Percentiles rank a stretch among this genome's conserved stretches.
These are phyloP conservation scores for Glycine soja DNA, from an alignment of 306 rosid genomes.

Conservation along the genomic window DNA sequence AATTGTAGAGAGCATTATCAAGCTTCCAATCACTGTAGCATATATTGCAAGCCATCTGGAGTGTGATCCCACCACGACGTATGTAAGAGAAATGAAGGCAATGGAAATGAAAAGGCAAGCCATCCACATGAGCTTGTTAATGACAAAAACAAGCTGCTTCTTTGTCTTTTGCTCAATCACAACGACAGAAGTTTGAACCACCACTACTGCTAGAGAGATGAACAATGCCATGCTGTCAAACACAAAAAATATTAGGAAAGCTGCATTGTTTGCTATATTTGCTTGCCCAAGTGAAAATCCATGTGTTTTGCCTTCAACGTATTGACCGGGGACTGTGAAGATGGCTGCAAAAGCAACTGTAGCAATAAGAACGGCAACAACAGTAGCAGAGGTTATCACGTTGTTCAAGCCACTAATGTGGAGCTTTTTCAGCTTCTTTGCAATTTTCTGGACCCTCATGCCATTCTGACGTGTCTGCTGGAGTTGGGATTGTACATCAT, in stretches of 20 bases:
- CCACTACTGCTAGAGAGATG: constrained; percentile 96
- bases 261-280: constrained; percentile 64
- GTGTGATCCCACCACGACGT: constrained; percentile 85
- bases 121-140: constrained; percentile 98
- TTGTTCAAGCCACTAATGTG: constrained; percentile 97
- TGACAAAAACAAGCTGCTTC: constrained; percentile 93
- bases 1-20: constrained; percentile 93
- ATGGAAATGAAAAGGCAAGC: constrained; percentile 94
- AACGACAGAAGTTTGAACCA: constrained; percentile 95
- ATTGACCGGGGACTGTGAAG: constrained; percentile 90
- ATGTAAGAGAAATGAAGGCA: constrained; percentile 91
- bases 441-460: constrained; percentile 84
- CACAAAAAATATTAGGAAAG: constrained; percentile 77
- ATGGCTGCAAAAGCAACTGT: constrained; percentile 99
- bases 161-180: constrained; percentile 92
- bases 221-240: constrained; percentile 92
- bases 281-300: constrained; percentile 76
- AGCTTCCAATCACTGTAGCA: constrained; percentile 81
- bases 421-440: constrained; percentile 90
- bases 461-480: constrained; percentile 95
- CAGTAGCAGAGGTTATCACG: constrained; percentile 84
- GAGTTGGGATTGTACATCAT: constrained; percentile 89
- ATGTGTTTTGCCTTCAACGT: constrained; percentile 56
- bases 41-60: constrained; percentile 86
- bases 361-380: constrained; percentile 96